phyloP scores from a whole-genome alignment of 2,329 filamentous ascomycete species.

The Paraconiothyrium brasiliense region DNA sequence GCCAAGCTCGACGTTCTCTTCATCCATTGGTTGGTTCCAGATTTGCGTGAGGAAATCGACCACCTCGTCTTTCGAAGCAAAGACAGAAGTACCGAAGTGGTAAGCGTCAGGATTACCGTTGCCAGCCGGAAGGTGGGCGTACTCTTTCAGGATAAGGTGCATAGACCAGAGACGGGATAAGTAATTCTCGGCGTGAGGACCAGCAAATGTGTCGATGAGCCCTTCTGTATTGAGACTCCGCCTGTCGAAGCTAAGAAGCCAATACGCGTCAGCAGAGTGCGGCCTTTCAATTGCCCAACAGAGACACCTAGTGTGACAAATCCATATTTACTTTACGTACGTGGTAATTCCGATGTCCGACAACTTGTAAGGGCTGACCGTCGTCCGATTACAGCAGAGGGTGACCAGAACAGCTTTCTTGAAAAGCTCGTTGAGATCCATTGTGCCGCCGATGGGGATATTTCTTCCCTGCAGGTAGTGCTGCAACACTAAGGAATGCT shows the following conservation, averaged over 20 bases:
- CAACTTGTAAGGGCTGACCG: constrained; percentile 18
- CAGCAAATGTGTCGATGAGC: constrained; percentile 1
- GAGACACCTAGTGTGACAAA: not conserved
- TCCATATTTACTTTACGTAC: not conserved
- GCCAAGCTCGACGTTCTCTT: constrained; percentile 16
- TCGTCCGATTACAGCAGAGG: constrained; percentile 24
- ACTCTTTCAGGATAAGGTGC: constrained; percentile 22
- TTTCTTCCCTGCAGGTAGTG: constrained; percentile 16
- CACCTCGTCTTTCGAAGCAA: constrained; percentile 18
- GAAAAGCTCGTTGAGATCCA: constrained; percentile 14
- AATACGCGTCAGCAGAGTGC: not conserved
- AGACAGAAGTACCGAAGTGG: constrained; percentile 29
- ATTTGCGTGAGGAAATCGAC: constrained; percentile 20
- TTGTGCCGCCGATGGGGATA: not conserved
- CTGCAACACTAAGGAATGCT: constrained; percentile 15
- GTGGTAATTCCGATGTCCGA: constrained; percentile 30
- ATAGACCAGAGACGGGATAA: constrained; percentile 25
- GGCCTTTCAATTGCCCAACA: too few species aligned
- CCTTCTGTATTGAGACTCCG: constrained; percentile 5
- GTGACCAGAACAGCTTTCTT: constrained; percentile 26
- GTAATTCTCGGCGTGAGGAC: constrained; percentile 27
- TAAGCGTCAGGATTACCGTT: constrained; percentile 18
- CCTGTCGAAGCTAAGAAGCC: constrained; percentile 14
- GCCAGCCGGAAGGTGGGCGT: constrained; percentile 21
- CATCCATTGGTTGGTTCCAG: constrained; percentile 27